Evolutionary conservation across 129 eudicot species (phyloP), one percentile per base, ranked within the genome.

Genomic region (Kitagawia praeruptora): DNA sequence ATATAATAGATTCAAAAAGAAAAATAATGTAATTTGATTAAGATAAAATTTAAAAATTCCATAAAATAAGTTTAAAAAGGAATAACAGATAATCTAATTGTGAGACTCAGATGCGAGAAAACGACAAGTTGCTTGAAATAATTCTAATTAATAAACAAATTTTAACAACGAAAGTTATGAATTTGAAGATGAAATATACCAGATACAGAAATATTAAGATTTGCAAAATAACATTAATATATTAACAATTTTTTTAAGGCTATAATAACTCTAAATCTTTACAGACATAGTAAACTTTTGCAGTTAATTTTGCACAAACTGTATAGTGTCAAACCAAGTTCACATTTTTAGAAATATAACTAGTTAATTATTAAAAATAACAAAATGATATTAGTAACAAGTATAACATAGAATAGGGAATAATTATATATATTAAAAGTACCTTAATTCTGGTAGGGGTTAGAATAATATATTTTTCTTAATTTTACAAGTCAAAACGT

Each of bases 231-330:
- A 49, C 56, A 16, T 4, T 51, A 51, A 19, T 51, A 16, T 49
- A 15, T 49, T 15, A 15, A 49, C 56, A 49, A 15, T 5, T 49
- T 4, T 5, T 51, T 51, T 51, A 51, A 51, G 58, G 58, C n/a
- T 51, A 51, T 61, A 61, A 61, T 61, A 61, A 61, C 69, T 34
- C 69, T 25, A 61, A n/a, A n/a, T 61, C 69, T 61, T 61, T 34
- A 61, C 25, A 2, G 2, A 58, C 2, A 23, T 1, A 58, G 66
- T 58, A 27, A 58, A 9, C 3, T 7, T 7, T n/a, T 61, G 15
- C 69, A 25, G 37, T 2, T n/a, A 58, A 8, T 7, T 54, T 58
- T 12, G 25, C 34, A 25, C 0, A 54, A 54, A 61, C 3, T n/a
- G 69, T 61, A n/a, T 25, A 61, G 34, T 25, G 34, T 25, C 37